A percentile compares a stretch with the other conserved stretches of the same genome.
These are phyloP conservation scores for Fimicolochytrium jonesii DNA, from an alignment of 192 early-diverging fungal genomes.

Conservation along the genomic window DNA sequence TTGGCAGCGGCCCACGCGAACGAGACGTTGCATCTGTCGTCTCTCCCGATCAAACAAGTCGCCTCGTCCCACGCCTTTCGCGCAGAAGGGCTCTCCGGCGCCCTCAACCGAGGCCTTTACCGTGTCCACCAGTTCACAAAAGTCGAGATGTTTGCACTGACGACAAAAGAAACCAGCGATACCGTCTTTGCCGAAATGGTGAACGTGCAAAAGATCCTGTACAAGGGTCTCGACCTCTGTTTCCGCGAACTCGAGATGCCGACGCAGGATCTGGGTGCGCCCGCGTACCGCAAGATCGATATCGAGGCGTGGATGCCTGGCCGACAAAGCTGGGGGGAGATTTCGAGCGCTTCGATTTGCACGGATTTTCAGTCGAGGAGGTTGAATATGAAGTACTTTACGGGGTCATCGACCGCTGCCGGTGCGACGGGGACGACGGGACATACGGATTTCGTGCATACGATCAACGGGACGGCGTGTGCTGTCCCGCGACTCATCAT, in stretches of 20 bases:
- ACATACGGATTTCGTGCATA: conserved; percentile 73
- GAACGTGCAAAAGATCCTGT: conserved; percentile 68
- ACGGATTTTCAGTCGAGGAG: conserved; percentile 90
- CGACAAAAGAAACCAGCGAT: conserved; percentile 56
- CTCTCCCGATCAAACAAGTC: conserved; percentile 70
- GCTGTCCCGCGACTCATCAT: conserved; percentile 87
- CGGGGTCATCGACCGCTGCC: conserved; percentile 11
- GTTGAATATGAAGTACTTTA: conserved; percentile 67
- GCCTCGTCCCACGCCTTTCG: conserved; percentile 86
- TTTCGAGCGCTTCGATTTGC: conserved; percentile 87
- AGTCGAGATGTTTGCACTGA: conserved; percentile 82
- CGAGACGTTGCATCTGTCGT: conserved; percentile 50
- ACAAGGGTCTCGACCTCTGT: conserved; percentile 74
- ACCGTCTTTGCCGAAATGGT: conserved; percentile 67
- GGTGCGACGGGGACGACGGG: conserved; percentile 21
- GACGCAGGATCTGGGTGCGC: conserved; percentile 85
- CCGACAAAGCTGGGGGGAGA: conserved; percentile 74
- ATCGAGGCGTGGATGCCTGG: conserved; percentile 99
- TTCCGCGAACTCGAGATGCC: conserved; percentile 88
- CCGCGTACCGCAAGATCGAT: conserved; percentile 86
- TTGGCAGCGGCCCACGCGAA: conserved; percentile 79
- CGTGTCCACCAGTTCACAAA: conserved; percentile 94
- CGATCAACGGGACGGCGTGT: conserved; percentile 88
- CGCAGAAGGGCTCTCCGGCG: conserved; percentile 84
- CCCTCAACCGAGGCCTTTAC: conserved; percentile 82